Conservation (phyloP, 805 yeast species). For the Pichia thaimueangensis region DNA sequence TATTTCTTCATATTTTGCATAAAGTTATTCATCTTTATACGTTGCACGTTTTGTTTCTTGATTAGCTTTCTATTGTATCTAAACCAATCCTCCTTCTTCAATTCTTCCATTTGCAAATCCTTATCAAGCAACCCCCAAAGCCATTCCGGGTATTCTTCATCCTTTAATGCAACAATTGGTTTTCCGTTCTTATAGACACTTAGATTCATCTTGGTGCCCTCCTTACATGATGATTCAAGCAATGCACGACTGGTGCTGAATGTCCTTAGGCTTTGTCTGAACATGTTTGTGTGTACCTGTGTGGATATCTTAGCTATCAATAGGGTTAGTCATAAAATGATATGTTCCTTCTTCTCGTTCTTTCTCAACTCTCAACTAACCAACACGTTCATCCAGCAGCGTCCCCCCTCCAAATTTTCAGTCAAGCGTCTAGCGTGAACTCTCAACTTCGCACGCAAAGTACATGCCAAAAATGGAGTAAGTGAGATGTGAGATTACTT, state of each 20-base stretch:
- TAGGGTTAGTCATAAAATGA: too few relatives aligned
- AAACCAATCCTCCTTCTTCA: slow-evolving; percentile 51
- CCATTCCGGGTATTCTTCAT: slow-evolving; percentile 91
- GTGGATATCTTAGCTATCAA: too few relatives aligned
- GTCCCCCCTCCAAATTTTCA: too few relatives aligned
- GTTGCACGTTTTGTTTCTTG: slow-evolving; percentile 59
- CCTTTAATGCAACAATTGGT: slow-evolving; percentile 84
- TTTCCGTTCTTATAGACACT: slow-evolving; percentile 74
- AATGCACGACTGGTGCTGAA: slow-evolving; percentile 17
- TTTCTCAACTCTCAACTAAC: too few relatives aligned
- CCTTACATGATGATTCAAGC: slow-evolving; percentile 47
- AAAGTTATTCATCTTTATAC: slow-evolving; percentile 76
- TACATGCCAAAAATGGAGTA: too few relatives aligned
- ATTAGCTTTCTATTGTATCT: slow-evolving; percentile 64
- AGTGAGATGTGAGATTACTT: too few relatives aligned
- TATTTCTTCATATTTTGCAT: slow-evolving; percentile 36
- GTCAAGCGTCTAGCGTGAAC: too few relatives aligned
- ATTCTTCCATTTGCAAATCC: slow-evolving; percentile 48
- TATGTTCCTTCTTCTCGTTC: too few relatives aligned
- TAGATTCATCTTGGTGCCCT: slow-evolving; percentile 68
- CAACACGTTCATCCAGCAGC: too few relatives aligned
- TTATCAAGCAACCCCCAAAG: slow-evolving; percentile 79
- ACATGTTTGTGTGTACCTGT: slow-evolving; percentile 1
- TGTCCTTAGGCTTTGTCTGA: slow-evolving; percentile 12
- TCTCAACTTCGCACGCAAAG: too few relatives aligned